Base-by-base conservation (phyloP, 2,329 filamentous ascomycete species). In the Lasiodiplodia sp. region DNA sequence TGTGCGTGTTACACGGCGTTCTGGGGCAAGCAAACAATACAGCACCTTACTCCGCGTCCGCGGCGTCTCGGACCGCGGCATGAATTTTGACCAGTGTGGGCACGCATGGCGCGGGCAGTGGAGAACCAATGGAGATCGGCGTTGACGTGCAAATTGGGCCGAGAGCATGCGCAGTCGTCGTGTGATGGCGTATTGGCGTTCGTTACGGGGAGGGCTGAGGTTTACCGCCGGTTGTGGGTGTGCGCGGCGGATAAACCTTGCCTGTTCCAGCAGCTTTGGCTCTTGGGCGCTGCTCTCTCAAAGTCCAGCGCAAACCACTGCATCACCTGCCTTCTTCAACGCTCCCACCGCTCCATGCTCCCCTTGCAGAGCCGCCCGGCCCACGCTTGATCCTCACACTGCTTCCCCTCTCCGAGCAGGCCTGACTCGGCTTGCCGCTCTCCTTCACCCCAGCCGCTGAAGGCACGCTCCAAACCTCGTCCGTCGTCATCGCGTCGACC, bases 401-500 rank as follows among this genome's bases (percentile, higher is more conserved):
- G 58, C 58, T 31, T 64, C 60, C 38, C 47, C 31, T 47, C 60
- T 37, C 60, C 47, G 40, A 64, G 60, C 60, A 52, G 40, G 47
- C 60, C 60, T 49, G 28, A 23, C 23, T 52, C 44, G 60, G 60
- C 60, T 52, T 64, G 60, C 60, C 23, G 11, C 40, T 16, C 44
- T 47, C 40, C 60, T 21, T 64, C 60, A 52, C 60, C 60, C 28
- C 21, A 31, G 44, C 47, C 47, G 47, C 60, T 31, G 47, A 21
- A 37, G 65, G 55, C 65, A 52, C 65, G 44, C 65, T 57, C 65
- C 40, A 23, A 56, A 31, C 40, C 44, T 38, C 40, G 44, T 40
- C 53, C 65, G 65, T 67, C 65, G 65, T 58, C 53, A 58, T 68
- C 57, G 67, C 66, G 67, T 68, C 51, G 52, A 68, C 67, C 51